phyloP scores from a whole-genome alignment of 129 eudicot species.

The Lactuca sativa region DNA sequence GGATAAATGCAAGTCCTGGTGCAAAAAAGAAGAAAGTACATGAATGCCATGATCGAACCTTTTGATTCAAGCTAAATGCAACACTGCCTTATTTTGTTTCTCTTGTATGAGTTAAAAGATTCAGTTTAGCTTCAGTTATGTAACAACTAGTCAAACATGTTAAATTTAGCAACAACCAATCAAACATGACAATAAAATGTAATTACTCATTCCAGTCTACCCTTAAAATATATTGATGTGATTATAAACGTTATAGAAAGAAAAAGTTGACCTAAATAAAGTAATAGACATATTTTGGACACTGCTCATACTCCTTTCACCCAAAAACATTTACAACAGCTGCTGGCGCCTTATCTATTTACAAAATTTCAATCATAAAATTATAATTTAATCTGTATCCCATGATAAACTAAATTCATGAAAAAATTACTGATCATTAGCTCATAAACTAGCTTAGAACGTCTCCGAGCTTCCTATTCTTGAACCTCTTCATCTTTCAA shows the following conservation, averaged over 20 bases:
- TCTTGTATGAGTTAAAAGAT: too few species aligned
- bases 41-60: too few species aligned
- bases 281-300: constrained; percentile 85
- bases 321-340: constrained; percentile 89
- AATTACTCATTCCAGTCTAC: too few species aligned
- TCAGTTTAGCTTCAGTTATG: constrained; percentile 19
- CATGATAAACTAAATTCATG: not conserved
- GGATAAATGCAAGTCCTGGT: too few species aligned
- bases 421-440: constrained; percentile 73
- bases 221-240: too few species aligned
- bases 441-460: constrained; percentile 83
- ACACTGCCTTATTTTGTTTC: too few species aligned
- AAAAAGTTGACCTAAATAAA: constrained; percentile 72
- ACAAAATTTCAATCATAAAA: too few species aligned
- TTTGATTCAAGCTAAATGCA: too few species aligned
- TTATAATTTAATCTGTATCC: not conserved
- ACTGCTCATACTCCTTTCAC: constrained; percentile 87
- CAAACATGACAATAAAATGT: too few species aligned
- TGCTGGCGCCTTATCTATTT: constrained; percentile 85
- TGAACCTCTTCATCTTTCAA: constrained; percentile 59
- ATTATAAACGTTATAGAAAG: not conserved
- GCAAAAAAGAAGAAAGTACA: too few species aligned
- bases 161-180: too few species aligned
- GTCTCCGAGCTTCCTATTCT: constrained; percentile 74
- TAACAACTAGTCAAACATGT: too few species aligned